Evolutionary conservation across 2,329 filamentous ascomycete genomes (phyloP), one percentile per base, ranked within the genome.

Genomic region (Capronia americana): DNA sequence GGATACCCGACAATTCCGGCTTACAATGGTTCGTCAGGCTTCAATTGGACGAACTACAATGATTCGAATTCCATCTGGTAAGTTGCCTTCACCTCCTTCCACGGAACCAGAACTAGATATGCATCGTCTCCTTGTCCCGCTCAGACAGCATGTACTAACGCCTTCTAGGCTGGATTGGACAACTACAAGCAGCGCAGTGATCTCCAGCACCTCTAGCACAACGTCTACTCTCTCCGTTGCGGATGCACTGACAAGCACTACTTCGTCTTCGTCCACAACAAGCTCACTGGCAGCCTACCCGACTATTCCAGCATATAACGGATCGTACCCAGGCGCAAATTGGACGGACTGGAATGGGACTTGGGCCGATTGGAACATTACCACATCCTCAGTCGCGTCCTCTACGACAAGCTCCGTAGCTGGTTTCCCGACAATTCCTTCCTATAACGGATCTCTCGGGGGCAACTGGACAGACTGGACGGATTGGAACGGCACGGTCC

Each of bases 231-330:
- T 57, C 23, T 57, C 56, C 26, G 56, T 57, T 44, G 56, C 20
- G 34, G 34, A 24, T 30, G 59, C 59, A 12, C 20, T 61, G 48
- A 61, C 59, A 24, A 50, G 57, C 28, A 48, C 44, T 11, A 59
- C 57, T n/a, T 28, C 38, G 11, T 58, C 54, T 24, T 38, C 32
- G 30, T 44, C 38, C 11, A 46, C 56, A 10, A 57, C 34, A 57
- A 46, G 34, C 56, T 57, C 34, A 10, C 23, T 24, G 4, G 23
- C 34, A 5, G 30, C 32, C 5, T 46, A 50, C 23, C 57, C 57
- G 5, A 59, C 57, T 7, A 44, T 44, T n/a, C 38, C 38, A 7
- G 38, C 14, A 17, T 44, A 44, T n/a, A 44, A 44, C 17, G 57
- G 57, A 6, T 59, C 57, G 12, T 59, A 59, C 20, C 57, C 57